Evolutionary conservation across 495 filamentous ascomycete genomes (phyloP).

Genomic region (Daldinia bambusicola): DNA sequence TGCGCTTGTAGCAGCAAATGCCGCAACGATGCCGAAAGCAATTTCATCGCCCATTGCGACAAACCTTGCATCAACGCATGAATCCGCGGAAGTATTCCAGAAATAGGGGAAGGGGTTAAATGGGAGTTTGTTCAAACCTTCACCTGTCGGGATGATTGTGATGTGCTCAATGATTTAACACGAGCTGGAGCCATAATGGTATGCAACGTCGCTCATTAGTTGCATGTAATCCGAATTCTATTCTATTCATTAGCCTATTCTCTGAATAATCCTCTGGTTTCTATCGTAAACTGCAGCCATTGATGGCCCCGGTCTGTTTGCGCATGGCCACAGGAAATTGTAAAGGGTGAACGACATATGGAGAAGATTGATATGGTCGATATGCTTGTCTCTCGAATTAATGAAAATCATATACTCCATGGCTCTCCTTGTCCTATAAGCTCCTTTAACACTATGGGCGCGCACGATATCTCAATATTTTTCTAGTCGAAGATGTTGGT

Average conservation of each 20-base stretch:
- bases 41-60: slow-evolving; percentile 49
- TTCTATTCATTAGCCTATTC: neutral
- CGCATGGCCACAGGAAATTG: neutral
- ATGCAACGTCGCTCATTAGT: slow-evolving; percentile 27
- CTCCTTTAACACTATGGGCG: too few species aligned
- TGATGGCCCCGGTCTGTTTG: slow-evolving; percentile 8
- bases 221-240: slow-evolving; percentile 16
- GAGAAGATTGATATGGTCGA: neutral
- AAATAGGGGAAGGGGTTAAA: neutral
- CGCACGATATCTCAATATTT: too few species aligned
- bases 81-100: neutral
- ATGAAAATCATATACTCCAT: neutral
- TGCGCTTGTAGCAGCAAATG: slow-evolving; percentile 54
- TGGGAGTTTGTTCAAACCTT: slow-evolving; percentile 9
- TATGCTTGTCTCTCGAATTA: neutral
- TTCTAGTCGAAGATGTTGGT: too few species aligned
- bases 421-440: neutral
- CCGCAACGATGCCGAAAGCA: slow-evolving; percentile 49
- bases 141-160: slow-evolving; percentile 16
- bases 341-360: neutral
- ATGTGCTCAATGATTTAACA: slow-evolving; percentile 8
- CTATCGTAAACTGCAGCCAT: neutral
- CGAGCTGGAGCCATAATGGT: slow-evolving; percentile 22
- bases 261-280: neutral
- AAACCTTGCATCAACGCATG: slow-evolving; percentile 45